Conservation (phyloP, 257 asterid species). For the Paulownia fortunei region DNA sequence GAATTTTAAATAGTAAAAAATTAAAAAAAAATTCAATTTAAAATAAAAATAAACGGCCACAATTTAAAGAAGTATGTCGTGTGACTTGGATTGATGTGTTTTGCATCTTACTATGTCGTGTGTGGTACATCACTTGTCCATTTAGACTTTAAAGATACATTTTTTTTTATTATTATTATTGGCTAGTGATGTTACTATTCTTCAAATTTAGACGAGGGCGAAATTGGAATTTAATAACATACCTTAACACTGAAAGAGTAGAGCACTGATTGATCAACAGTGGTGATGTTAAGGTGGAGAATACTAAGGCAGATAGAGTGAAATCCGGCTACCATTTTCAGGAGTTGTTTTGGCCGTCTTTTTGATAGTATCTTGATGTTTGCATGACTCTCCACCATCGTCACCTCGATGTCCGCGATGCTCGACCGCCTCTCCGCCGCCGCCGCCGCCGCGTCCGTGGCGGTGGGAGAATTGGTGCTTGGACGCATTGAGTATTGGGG, state of each 20-base stretch:
- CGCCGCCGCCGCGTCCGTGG: not conserved
- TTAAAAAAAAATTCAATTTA: too few relatives aligned
- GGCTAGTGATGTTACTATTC: not conserved
- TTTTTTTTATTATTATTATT: not conserved
- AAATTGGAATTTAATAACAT: not conserved
- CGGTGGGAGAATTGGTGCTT: not conserved
- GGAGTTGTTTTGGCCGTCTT: slow-evolving; percentile 55
- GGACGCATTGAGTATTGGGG: slow-evolving; percentile 50
- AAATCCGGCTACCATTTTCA: slow-evolving; percentile 55
- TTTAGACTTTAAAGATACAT: not conserved
- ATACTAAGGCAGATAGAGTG: slow-evolving; percentile 59
- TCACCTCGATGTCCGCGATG: slow-evolving; percentile 67
- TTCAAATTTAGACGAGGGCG: not conserved
- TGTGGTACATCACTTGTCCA: too few relatives aligned
- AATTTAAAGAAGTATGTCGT: too few relatives aligned
- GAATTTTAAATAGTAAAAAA: too few relatives aligned
- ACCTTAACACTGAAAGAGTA: slow-evolving; percentile 80
- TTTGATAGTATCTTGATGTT: slow-evolving; percentile 51
- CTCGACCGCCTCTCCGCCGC: slow-evolving; percentile 37
- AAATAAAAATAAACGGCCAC: too few relatives aligned
- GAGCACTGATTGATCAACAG: slow-evolving; percentile 55
- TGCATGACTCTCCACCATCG: slow-evolving; percentile 70
- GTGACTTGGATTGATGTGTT: not conserved
- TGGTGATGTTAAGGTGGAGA: slow-evolving; percentile 66
- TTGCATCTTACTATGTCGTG: too few relatives aligned